Evolutionary conservation across 2,329 filamentous ascomycete genomes (phyloP).

Genomic region (Elsinoe necatrix): DNA sequence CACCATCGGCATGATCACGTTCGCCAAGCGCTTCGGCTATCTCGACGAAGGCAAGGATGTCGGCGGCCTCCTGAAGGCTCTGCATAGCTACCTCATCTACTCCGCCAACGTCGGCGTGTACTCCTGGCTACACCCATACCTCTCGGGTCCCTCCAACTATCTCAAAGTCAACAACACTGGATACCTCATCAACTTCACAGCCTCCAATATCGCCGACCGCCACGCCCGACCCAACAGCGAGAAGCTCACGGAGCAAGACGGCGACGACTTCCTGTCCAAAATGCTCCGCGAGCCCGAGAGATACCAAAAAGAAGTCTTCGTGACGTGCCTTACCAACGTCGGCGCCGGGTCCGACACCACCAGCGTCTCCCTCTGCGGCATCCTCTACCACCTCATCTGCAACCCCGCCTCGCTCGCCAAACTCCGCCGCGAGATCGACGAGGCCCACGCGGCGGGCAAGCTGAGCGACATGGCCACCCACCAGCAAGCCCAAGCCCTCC

Average conservation of each 20-base stretch:
- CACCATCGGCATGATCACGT: constrained; percentile 53
- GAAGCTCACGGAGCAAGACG: constrained; percentile 1
- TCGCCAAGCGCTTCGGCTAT: constrained; percentile 30
- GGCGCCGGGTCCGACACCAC: constrained; percentile 45
- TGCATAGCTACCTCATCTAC: constrained; percentile 17
- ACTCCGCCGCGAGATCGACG: constrained; percentile 30
- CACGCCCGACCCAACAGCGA: not conserved
- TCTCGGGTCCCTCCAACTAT: not conserved
- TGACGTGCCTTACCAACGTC: not conserved
- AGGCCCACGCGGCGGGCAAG: not conserved
- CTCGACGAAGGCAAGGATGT: constrained; percentile 32
- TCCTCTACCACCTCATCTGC: constrained; percentile 45
- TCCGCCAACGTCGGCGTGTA: constrained; percentile 15
- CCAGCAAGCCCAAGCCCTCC: constrained; percentile 23
- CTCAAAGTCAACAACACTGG: not conserved
- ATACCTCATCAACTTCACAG: constrained; percentile 3
- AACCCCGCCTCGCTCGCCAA: constrained; percentile 34
- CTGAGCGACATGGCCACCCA: constrained; percentile 19
- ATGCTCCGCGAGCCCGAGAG: constrained; percentile 9
- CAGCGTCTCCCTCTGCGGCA: constrained; percentile 46
- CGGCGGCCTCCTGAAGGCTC: constrained; percentile 16
- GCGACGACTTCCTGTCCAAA: constrained; percentile 14
- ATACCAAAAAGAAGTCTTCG: constrained; percentile 3
- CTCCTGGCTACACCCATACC: constrained; percentile 17
- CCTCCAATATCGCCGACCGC: not conserved